Evolutionary conservation across 768 basidiomycete species (phyloP), one percentile per base, ranked within the genome.

Genomic region (Lactarius psammicola): DNA sequence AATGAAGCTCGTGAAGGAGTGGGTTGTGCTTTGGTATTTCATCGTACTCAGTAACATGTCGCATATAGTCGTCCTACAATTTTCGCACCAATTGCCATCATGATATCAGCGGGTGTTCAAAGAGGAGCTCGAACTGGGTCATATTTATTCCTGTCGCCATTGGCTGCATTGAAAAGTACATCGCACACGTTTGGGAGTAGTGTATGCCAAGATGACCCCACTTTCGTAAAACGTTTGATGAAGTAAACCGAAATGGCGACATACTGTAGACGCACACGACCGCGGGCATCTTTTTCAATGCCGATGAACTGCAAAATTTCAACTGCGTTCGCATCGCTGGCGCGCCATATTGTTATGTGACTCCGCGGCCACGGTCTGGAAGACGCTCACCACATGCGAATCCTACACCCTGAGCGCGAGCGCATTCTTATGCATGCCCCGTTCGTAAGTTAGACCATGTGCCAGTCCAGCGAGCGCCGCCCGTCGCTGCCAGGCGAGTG

Each of bases 321-420:
- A 54, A 23, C 10, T 51, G 30, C 26, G n/a, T 4, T 40, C 31
- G 15, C 31, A 38, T 26, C 26, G 56, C 56, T 33, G 28, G 9
- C 60, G 65, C 64, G 72, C 73, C 59, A 75, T 73, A 54, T 73
- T 71, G 28, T 76, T 75, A 26, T 76, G 76, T n/a, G 87, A 85
- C 68, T 92, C 89, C 20, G 86, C 84, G 10, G 91, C 84, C 51
- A 88, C 87, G 56, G 85, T 89, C 90, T n/a, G n/a, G n/a, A 38
- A 38, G 54, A 85, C 73, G 68, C 82, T 78, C 59, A 81, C 77
- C 62, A 87, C 72, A 33, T 71, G 72, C 57, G 72, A 62, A 67
- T 86, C 80, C 23, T 75, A 78, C 38, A 84, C 78, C 8, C 81
- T 85, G 61, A 88, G 76, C 20, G 78, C 78, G 13, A 89, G 79